Evolutionary conservation across 805 yeast genomes (phyloP), one percentile per base, ranked within the genome.

Genomic region (Candida glaebosa): DNA sequence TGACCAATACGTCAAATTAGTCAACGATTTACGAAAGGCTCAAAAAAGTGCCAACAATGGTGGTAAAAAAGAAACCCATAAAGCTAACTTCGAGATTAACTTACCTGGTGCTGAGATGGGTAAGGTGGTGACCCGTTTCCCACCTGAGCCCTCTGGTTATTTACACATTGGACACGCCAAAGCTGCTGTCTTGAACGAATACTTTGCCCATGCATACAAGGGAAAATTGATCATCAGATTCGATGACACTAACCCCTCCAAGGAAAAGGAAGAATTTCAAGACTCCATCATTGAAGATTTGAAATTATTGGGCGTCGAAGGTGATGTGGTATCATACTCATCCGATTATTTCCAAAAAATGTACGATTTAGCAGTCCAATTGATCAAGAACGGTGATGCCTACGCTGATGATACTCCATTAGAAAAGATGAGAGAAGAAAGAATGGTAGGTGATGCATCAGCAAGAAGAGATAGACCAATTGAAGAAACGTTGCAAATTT

Each of bases 101-200:
- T 79, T 93, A 51, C 86, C 85, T 45, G 95, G 82, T 61, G 99
- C 99, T 44, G 81, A 78, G 57, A 81, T 84, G 43, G 99, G 99
- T 50, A 73, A 90, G 67, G 99, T 93, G 43, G 98, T 95, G 41
- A 95, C 99, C 41, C 85, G 99, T 71, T 93, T 93, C 81, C 99
- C 96, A 39, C 99, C 99, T 50, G 99, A 93, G 73, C 99, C 99
- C 46, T 87, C 96, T 70, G 99, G 99, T 71, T 93, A 90, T 68
- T 78, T 93, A 68, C 99, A 93, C 69, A 93, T 93, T 69, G 99
- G 99, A 53, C 99, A 93, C 63, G 99, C 96, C 46, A 93, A 93
- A 69, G 99, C 99, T 47, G 99, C 99, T 41, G 76, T 93, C 44
- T 78, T 93, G 62, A 93, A 93, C 73, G 93, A 93, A 69, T 91